Evolutionary conservation across 495 filamentous ascomycete species (phyloP).

Genomic region (Polyplosphaeria fusca): DNA sequence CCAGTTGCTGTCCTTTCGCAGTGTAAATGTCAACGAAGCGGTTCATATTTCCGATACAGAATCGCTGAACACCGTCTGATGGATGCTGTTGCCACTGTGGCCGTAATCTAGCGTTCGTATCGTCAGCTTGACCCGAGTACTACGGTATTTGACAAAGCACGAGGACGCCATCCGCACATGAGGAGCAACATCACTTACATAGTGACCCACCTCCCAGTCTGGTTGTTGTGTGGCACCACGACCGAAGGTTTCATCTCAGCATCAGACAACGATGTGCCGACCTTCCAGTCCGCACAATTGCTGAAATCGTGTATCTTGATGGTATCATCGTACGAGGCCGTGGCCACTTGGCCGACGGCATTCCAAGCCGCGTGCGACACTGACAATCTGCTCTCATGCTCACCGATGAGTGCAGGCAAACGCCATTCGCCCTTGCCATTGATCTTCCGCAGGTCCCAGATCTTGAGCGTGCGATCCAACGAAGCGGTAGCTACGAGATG

Average conservation of each 20-base stretch:
- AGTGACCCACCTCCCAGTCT: slow-evolving; percentile 81
- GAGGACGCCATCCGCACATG: background rate
- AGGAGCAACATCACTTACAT: slow-evolving; percentile 50
- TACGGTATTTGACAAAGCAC: background rate
- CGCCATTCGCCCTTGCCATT: slow-evolving; percentile 48
- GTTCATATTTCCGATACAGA: slow-evolving; percentile 97
- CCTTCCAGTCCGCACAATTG: slow-evolving; percentile 60
- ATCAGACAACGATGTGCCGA: slow-evolving; percentile 56
- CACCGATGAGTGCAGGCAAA: slow-evolving; percentile 66
- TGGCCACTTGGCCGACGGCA: slow-evolving; percentile 75
- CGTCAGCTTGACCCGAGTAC: slow-evolving; percentile 2
- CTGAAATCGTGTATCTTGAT: slow-evolving; percentile 86
- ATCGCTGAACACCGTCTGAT: slow-evolving; percentile 70
- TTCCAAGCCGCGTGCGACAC: slow-evolving; percentile 92
- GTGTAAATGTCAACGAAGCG: slow-evolving; percentile 91
- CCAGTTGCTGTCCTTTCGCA: slow-evolving; percentile 76
- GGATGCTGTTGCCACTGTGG: slow-evolving; percentile 88
- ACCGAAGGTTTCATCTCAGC: slow-evolving; percentile 65
- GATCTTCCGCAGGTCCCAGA: slow-evolving; percentile 92
- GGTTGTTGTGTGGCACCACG: slow-evolving; percentile 84
- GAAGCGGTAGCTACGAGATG: slow-evolving; percentile 89
- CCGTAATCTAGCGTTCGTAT: slow-evolving; percentile 61
- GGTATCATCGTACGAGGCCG: slow-evolving; percentile 89
- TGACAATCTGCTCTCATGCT: slow-evolving; percentile 76
- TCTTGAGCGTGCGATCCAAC: slow-evolving; percentile 79